Percentiles rank a stretch among this genome's conserved stretches.
These are phyloP conservation scores for Claviceps purpurea DNA, from an alignment of 2,329 filamentous ascomycete genomes.

Conservation along the genomic window DNA sequence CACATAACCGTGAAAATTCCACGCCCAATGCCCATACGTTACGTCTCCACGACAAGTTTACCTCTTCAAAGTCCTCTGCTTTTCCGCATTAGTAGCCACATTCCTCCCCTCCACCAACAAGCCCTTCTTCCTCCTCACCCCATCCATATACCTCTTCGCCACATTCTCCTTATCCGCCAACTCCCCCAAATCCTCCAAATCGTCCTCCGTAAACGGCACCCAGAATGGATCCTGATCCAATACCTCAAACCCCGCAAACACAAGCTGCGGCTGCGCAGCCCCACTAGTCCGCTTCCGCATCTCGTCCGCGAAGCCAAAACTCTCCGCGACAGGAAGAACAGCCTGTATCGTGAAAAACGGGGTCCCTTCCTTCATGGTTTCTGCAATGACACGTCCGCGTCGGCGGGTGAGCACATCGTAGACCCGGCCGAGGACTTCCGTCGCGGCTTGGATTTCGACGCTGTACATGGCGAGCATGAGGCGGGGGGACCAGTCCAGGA, in stretches of 20 bases:
- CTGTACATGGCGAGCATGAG: constrained; percentile 95
- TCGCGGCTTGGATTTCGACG: constrained; percentile 92
- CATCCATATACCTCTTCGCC: constrained; percentile 90
- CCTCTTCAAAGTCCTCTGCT: constrained; percentile 62
- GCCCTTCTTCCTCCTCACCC: constrained; percentile 75
- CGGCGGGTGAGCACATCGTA: constrained; percentile 97
- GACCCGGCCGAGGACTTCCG: constrained; percentile 86
- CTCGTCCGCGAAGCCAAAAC: constrained; percentile 91
- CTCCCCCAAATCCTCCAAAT: constrained; percentile 91
- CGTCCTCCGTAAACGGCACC: constrained; percentile 93
- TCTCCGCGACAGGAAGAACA: constrained; percentile 80
- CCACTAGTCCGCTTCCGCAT: constrained; percentile 90
- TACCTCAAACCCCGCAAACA: constrained; percentile 86
- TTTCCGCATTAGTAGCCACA: constrained; percentile 78
- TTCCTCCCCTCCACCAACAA: constrained; percentile 67
- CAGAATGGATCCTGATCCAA: constrained; percentile 95
- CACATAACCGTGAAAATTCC: too few relatives aligned
- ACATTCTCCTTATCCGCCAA: constrained; percentile 90
- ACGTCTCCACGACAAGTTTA: constrained; percentile 15
- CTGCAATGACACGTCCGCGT: constrained; percentile 75
- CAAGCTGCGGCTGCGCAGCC: constrained; percentile 79
- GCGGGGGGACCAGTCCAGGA: constrained; percentile 93
- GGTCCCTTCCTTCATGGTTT: constrained; percentile 86
- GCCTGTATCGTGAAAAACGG: constrained; percentile 93
- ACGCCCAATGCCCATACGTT: too few relatives aligned